Evolutionary conservation across 1,284 basidiomycete genomes (phyloP), one percentile per base, ranked within the genome.

Genomic region (Puccinia sorghi): DNA sequence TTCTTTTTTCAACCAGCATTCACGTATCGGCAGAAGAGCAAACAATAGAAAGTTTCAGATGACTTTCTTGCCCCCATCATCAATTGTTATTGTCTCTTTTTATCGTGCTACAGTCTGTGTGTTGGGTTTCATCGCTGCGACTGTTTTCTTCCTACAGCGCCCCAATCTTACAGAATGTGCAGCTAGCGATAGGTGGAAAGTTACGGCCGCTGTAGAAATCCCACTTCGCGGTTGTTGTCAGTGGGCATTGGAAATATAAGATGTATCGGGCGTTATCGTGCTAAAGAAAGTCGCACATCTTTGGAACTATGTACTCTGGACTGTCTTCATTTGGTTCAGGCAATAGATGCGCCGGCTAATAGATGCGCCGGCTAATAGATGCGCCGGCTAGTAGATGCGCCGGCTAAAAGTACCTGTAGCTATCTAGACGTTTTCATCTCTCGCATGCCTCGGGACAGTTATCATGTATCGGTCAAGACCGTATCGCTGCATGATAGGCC

Each of bases 21-120:
- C 43, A 46, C 2, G 15, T 46, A 46, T 46, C 32, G 22, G 22
- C 17, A 12, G 37, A 27, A 59, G 57, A 59, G 9, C 27, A 59
- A 22, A 5, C 32, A 32, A 37, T 59, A 12, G 27, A 8, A 59
- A 59, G 57, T 59, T 59, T 59, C 57, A 59, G 57, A 59, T 59
- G 57, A 2, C 7, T 17, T 59, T 17, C 57, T 25, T 56, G 54
- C n/a, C 8, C 54, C 11, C 4, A 32, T 57, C 25, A 12, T 13
- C 56, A 12, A 32, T 57, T 57, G 22, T 41, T 17, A 17, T 63
- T 63, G 17, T 9, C 12, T 41, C 37, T 13, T 41, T 15, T n/a
- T 39, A 39, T 63, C 59, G 20, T n/a, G 37, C 59, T 63, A 41
- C 59, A 63, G 32, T 8, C 17, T 63, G 8, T 1, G 32, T 41